Evolutionary conservation across 768 basidiomycete species (phyloP).

Genomic region (Leccinum broughii): DNA sequence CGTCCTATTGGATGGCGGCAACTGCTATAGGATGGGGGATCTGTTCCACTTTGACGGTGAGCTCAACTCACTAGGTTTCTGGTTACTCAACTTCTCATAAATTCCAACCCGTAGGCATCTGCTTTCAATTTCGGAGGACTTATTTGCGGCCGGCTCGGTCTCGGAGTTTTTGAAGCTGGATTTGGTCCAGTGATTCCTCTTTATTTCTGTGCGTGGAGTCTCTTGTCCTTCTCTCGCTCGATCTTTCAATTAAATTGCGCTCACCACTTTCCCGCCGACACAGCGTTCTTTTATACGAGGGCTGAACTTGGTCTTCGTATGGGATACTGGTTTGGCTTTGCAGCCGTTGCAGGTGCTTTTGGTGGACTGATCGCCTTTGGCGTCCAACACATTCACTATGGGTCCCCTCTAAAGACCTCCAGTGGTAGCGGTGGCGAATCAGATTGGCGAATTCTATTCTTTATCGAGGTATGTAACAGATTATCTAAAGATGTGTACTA

Average conservation of each 20-base stretch:
- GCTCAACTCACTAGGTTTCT: slow-evolving; percentile 63
- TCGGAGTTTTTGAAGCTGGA: slow-evolving; percentile 79
- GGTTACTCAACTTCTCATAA: slow-evolving; percentile 55
- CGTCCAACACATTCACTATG: slow-evolving; percentile 62
- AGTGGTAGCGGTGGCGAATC: slow-evolving; percentile 31
- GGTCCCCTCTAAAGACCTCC: slow-evolving; percentile 20
- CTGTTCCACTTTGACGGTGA: slow-evolving; percentile 71
- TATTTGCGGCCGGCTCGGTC: slow-evolving; percentile 54
- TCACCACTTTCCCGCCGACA: slow-evolving; percentile 28
- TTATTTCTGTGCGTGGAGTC: slow-evolving; percentile 62
- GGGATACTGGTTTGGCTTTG: slow-evolving; percentile 84
- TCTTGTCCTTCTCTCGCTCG: slow-evolving; percentile 33
- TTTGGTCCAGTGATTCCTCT: slow-evolving; percentile 78
- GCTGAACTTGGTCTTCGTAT: slow-evolving; percentile 72
- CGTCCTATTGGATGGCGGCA: slow-evolving; percentile 64
- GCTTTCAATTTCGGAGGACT: slow-evolving; percentile 61
- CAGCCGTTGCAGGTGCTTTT: slow-evolving; percentile 82
- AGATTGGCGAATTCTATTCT: slow-evolving; percentile 51
- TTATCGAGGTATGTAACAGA: slow-evolving; percentile 55
- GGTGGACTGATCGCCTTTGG: slow-evolving; percentile 82
- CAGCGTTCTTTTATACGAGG: slow-evolving; percentile 79
- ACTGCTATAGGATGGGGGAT: slow-evolving; percentile 74
- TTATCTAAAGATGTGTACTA: slow-evolving; percentile 31
- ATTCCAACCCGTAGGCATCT: slow-evolving; percentile 45
- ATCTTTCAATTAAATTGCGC: slow-evolving; percentile 32